phyloP scores from a whole-genome alignment of 2,329 filamentous ascomycete genomes.

The Rasamsonia emersonii region DNA sequence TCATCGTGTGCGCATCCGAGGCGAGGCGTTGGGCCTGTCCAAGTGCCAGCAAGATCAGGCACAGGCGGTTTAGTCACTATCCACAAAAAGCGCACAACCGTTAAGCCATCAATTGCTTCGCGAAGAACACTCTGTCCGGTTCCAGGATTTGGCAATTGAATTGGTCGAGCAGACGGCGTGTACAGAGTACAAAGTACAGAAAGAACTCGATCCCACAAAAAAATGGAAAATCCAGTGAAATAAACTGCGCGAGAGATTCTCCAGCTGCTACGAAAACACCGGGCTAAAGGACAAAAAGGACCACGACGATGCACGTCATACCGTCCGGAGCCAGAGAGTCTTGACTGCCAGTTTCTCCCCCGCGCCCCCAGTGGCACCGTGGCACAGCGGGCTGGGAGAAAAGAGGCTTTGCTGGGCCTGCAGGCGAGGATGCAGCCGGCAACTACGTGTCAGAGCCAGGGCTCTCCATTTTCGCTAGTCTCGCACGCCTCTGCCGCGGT shows the following conservation, averaged over 20 bases:
- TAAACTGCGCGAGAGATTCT: conserved; percentile 2
- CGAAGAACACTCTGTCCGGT: too few species aligned
- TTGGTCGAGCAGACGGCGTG: not conserved
- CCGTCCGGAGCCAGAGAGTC: not conserved
- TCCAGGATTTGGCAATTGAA: too few species aligned
- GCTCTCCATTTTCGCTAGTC: conserved; percentile 18
- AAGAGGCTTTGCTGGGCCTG: conserved; percentile 13
- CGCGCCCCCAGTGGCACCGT: conserved; percentile 1
- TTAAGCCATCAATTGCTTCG: too few species aligned
- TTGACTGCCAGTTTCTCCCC: not conserved
- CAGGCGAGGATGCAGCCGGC: conserved; percentile 11
- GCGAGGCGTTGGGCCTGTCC: conserved; percentile 16
- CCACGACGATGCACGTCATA: conserved; percentile 10
- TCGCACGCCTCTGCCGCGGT: conserved; percentile 16
- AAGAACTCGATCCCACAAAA: too few species aligned
- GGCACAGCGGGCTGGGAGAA: conserved; percentile 6
- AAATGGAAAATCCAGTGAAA: conserved; percentile 5
- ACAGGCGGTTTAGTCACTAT: not conserved
- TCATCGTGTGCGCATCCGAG: conserved; percentile 27
- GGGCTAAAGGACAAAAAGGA: conserved; percentile 6
- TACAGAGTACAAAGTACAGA: conserved; percentile 3
- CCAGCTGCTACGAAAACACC: conserved; percentile 3
- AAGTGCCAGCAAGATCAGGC: conserved; percentile 14
- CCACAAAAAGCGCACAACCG: conserved; percentile 1
- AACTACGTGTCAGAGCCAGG: conserved; percentile 21